Conservation (phyloP, 257 asterid genomes). For the Ilex asprella region DNA sequence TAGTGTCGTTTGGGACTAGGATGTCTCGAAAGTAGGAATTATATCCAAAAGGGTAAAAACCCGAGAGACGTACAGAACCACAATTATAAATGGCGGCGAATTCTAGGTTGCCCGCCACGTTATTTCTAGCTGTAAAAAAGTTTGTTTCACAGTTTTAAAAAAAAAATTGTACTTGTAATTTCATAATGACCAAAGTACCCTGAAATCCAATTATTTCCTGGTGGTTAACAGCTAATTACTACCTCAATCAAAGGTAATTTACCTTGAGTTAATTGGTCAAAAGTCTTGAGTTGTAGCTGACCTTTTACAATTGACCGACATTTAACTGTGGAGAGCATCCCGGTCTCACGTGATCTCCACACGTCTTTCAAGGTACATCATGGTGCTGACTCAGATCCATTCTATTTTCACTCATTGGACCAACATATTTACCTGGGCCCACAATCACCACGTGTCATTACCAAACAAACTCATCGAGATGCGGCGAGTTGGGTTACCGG, state of each 20-base stretch:
- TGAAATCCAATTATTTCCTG: no score
- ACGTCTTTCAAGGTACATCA: constrained; percentile 43
- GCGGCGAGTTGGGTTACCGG: constrained; percentile 25
- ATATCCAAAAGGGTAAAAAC: constrained; percentile 42
- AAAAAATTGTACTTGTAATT: no score
- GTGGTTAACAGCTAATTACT: no score
- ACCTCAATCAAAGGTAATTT: no score
- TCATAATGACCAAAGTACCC: no score
- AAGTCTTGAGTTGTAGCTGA: no score
- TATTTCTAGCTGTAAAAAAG: constrained; percentile 52
- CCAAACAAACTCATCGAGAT: constrained; percentile 8
- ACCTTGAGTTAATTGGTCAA: no score
- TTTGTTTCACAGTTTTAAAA: no score
- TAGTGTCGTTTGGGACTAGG: constrained; percentile 10
- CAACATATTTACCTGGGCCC: constrained; percentile 36
- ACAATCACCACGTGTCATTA: constrained; percentile 28
- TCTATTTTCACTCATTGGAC: constrained; percentile 50
- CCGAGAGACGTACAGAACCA: constrained; percentile 41
- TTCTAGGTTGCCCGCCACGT: constrained; percentile 73
- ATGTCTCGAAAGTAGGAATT: constrained; percentile 31
- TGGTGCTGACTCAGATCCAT: constrained; percentile 36
- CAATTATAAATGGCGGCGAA: constrained; percentile 48
- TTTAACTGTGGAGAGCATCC: constrained; percentile 64
- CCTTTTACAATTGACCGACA: constrained; percentile 34
- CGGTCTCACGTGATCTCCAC: constrained; percentile 81